Conservation (phyloP, 768 basidiomycete species). For the Nevesoporus exiguus region DNA sequence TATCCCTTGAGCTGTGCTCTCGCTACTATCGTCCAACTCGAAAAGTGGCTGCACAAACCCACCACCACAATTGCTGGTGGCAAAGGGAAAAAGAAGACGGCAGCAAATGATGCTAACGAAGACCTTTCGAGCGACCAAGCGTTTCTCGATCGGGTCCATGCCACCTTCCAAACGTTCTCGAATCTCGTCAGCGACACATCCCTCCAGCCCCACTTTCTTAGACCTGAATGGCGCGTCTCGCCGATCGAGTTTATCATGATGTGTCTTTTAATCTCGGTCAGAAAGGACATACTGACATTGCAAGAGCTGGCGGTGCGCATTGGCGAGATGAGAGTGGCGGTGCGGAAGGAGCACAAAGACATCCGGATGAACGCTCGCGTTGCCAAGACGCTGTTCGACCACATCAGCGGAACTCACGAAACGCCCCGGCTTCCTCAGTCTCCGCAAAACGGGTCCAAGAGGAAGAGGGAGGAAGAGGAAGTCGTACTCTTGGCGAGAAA, state of each 20-base stretch:
- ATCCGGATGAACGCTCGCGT: slow-evolving; percentile 63
- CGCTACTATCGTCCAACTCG: slow-evolving; percentile 37
- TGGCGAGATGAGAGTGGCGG: slow-evolving; percentile 48
- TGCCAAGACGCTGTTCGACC: slow-evolving; percentile 51
- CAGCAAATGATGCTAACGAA: slow-evolving; percentile 2
- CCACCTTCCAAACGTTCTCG: slow-evolving; percentile 47
- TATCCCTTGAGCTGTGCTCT: slow-evolving; percentile 32
- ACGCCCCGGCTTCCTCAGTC: background rate
- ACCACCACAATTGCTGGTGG: slow-evolving; percentile 6
- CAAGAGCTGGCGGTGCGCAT: slow-evolving; percentile 45
- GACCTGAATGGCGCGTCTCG: slow-evolving; percentile 47
- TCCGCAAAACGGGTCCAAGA: slow-evolving; percentile 7
- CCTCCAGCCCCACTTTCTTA: slow-evolving; percentile 37
- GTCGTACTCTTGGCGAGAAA: slow-evolving; percentile 1
- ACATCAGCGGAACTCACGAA: slow-evolving; percentile 35
- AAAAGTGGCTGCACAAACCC: slow-evolving; percentile 46
- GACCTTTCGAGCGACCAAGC: slow-evolving; percentile 31
- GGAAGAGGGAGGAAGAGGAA: slow-evolving; percentile 28
- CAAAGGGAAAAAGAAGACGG: slow-evolving; percentile 23
- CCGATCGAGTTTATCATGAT: slow-evolving; percentile 68
- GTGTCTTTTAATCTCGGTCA: slow-evolving; percentile 49
- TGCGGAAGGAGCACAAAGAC: slow-evolving; percentile 57
- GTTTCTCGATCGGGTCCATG: slow-evolving; percentile 35
- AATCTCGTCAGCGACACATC: slow-evolving; percentile 40
- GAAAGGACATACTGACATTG: slow-evolving; percentile 39